Percentiles rank a stretch among this genome's conserved stretches.
Conservation (phyloP, 2,329 filamentous ascomycete species). For the Colletotrichum tamarilloi region DNA sequence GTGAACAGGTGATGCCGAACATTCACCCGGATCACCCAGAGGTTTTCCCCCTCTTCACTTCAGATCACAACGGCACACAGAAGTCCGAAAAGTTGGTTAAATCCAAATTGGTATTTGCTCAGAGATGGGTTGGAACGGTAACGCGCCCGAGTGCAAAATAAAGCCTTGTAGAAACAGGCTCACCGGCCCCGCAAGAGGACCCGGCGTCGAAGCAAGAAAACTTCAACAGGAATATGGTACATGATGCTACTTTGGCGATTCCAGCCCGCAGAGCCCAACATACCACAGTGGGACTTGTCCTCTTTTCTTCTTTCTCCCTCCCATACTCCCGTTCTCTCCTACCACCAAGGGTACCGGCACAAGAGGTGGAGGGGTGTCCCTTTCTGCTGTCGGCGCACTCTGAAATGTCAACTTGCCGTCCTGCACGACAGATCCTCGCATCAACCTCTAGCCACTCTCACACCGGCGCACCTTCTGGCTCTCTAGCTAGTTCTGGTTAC, state of each 20-base stretch:
- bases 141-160: conserved; percentile 7
- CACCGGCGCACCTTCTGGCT: background rate
- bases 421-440: background rate
- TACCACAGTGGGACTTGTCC: conserved; percentile 9
- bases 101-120: conserved; percentile 33
- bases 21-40: too few relatives aligned
- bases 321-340: background rate
- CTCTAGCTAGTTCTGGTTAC: conserved; percentile 21
- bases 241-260: conserved; percentile 16
- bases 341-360: background rate
- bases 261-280: conserved; percentile 15
- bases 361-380: background rate
- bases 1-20: too few relatives aligned
- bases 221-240: conserved; percentile 29
- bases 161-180: conserved; percentile 13
- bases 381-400: background rate
- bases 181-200: background rate
- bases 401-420: conserved; percentile 21
- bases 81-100: conserved; percentile 3
- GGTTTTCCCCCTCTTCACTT: too few relatives aligned
- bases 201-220: conserved; percentile 7
- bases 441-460: background rate
- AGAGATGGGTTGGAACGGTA: conserved; percentile 17
- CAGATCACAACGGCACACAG: background rate
- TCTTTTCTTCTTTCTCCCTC: conserved; percentile 3